Evolutionary conservation across 768 basidiomycete species (phyloP), one percentile per base, ranked within the genome.

Genomic region (Favolaschia claudopus): DNA sequence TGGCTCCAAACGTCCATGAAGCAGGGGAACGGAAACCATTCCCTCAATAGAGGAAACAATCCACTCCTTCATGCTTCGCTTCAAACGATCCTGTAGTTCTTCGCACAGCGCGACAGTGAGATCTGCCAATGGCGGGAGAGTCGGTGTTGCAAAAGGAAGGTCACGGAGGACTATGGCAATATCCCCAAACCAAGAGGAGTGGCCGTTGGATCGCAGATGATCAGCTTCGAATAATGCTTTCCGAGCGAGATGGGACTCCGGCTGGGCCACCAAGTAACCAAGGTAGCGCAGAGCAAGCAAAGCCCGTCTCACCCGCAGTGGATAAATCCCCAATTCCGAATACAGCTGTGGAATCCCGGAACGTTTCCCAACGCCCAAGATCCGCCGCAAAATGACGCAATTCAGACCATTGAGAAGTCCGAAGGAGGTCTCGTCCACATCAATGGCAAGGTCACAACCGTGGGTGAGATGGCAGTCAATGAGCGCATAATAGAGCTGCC

Each of bases 381-480:
- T 49, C 2, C 34, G 32, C 2, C 47, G 32, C 32, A 49, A 17
- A 2, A 49, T 37, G 1, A 37, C 34, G 20, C 32, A 12, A 25
- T 49, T 49, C 2, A 49, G 47, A 1, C 22, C 33, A 19, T 49
- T 34, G 33, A 49, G 17, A 9, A 49, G 34, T 3, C 24, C 33
- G 15, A 49, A 34, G 7, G 47, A 49, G 2, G 17, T 15, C 4
- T 7, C 4, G 33, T 55, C 49, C 3, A 60, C 46, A 46, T 67
- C 64, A 2, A 52, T 45, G 4, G 33, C 22, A 17, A 65, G 31
- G 15, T 59, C 63, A 25, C 45, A 58, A 1, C 36, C 63, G 17
- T 47, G 45, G 24, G 50, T 65, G 9, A 65, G 49, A 29, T 62
- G 60, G 22, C 55, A 62, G 43, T 67, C 66, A 1, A 67, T 48